Conservation (phyloP, 164 flowering plant species). For the Magnolia kwangsiensis region DNA sequence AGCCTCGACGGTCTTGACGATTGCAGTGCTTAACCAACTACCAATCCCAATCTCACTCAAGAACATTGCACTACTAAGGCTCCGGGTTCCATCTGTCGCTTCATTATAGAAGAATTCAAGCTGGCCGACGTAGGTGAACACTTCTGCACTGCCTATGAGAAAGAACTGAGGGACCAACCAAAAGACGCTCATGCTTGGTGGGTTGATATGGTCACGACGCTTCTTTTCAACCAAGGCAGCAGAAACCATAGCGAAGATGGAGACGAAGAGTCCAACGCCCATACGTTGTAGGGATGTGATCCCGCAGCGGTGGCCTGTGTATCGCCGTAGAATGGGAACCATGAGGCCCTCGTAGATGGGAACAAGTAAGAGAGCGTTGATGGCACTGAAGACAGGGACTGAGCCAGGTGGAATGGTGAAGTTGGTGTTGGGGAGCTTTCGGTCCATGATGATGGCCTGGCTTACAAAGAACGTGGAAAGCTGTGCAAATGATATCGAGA, state of each 20-base stretch:
- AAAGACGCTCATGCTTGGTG: slow-evolving; percentile 40
- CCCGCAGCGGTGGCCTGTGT: slow-evolving; percentile 57
- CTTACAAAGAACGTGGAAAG: slow-evolving; percentile 63
- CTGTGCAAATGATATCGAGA: slow-evolving; percentile 57
- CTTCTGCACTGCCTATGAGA: slow-evolving; percentile 58
- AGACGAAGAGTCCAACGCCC: slow-evolving; percentile 57
- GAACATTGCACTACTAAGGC: slow-evolving; percentile 65
- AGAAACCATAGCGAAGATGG: slow-evolving; percentile 40
- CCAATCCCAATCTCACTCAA: slow-evolving; percentile 62
- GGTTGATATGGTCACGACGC: slow-evolving; percentile 25
- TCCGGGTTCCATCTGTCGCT: slow-evolving; percentile 69
- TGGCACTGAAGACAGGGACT: slow-evolving; percentile 43
- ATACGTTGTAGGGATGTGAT: slow-evolving; percentile 62
- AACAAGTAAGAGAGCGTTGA: slow-evolving; percentile 60
- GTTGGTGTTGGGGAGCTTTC: slow-evolving; percentile 32
- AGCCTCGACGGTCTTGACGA: slow-evolving; percentile 40
- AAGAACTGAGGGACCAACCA: slow-evolving; percentile 69
- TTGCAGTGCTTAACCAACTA: slow-evolving; percentile 56
- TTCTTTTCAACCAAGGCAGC: slow-evolving; percentile 55
- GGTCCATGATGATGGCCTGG: slow-evolving; percentile 60
- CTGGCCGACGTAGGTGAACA: slow-evolving; percentile 71
- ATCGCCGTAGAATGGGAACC: slow-evolving; percentile 44
- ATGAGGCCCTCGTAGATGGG: slow-evolving; percentile 44
- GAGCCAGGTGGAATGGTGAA: slow-evolving; percentile 66
- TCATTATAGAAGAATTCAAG: slow-evolving; percentile 78